A percentile compares a stretch with the other conserved stretches of the same genome.
Conservation (phyloP, 1,284 basidiomycete species). For the Xerocomus minutiporus region DNA sequence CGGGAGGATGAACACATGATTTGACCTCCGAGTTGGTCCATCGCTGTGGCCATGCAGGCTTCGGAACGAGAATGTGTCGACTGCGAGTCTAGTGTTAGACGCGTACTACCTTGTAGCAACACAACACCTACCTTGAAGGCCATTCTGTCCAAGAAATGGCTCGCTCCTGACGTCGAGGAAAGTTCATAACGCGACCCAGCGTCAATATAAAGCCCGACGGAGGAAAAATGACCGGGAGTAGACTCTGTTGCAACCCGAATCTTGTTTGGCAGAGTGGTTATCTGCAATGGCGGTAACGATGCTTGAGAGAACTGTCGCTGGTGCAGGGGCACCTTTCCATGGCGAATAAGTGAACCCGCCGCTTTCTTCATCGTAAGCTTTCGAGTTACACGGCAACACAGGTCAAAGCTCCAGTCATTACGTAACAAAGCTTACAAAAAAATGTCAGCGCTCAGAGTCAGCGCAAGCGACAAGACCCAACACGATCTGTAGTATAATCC, state of each 20-base stretch:
- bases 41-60: constrained; percentile 77
- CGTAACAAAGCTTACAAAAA: neutral
- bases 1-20: constrained; percentile 89
- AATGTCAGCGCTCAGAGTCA: no score
- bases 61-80: constrained; percentile 56
- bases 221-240: constrained; percentile 92
- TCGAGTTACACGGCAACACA: neutral
- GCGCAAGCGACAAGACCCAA: no score
- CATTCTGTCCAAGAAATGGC: constrained; percentile 91
- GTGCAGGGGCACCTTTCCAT: constrained; percentile 20
- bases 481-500: no score
- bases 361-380: constrained; percentile 27
- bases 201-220: constrained; percentile 91
- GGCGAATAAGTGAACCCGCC: constrained; percentile 20
- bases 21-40: constrained; percentile 88
- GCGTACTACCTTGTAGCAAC: constrained; percentile 2
- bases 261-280: constrained; percentile 90
- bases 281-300: constrained; percentile 38
- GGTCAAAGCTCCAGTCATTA: neutral
- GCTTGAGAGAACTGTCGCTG: constrained; percentile 24
- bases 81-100: constrained; percentile 34
- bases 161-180: constrained; percentile 70
- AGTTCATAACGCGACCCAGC: constrained; percentile 93
- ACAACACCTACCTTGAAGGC: constrained; percentile 81
- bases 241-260: constrained; percentile 89